Evolutionary conservation across 31 red algal genomes (phyloP).

Genomic region (Odonthalia washingtoniensis): DNA sequence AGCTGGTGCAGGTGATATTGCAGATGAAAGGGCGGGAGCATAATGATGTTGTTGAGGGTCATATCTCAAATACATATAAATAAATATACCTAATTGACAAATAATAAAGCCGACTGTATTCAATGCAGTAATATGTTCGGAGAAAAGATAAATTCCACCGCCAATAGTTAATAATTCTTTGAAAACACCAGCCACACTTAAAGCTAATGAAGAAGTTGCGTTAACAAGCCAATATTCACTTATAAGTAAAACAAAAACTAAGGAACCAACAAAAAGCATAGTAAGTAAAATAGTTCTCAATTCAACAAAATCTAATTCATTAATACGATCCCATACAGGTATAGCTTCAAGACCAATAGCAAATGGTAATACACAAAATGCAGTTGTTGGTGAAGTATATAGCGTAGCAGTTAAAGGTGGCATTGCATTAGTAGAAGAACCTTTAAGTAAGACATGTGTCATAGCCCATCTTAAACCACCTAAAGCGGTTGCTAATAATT

Average conservation of each 20-base stretch:
- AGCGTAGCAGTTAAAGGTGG: slow-evolving; percentile 84
- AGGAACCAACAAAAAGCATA: slow-evolving; percentile 67
- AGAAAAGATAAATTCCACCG: slow-evolving; percentile 87
- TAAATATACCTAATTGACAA: slow-evolving; percentile 84
- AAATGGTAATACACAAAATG: slow-evolving; percentile 86
- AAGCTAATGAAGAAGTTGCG: slow-evolving; percentile 88
- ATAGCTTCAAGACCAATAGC: slow-evolving; percentile 75
- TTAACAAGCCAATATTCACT: slow-evolving; percentile 97
- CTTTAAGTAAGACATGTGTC: slow-evolving; percentile 82
- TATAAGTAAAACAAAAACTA: slow-evolving; percentile 91
- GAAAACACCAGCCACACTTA: slow-evolving; percentile 96
- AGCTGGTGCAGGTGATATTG: neutral
- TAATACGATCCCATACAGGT: slow-evolving; percentile 19
- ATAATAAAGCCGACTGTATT: slow-evolving; percentile 88
- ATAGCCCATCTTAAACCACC: slow-evolving; percentile 97
- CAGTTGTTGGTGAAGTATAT: slow-evolving; percentile 92
- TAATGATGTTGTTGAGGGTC: neutral
- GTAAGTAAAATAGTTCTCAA: slow-evolving; percentile 45
- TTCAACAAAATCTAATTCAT: slow-evolving; percentile 29
- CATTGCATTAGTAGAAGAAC: slow-evolving; percentile 44
- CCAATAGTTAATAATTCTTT: slow-evolving; percentile 96
- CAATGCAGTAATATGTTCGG: slow-evolving; percentile 66
- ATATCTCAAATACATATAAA: slow-evolving; percentile 70
- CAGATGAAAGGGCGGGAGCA: too few species aligned
- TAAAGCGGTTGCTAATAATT: slow-evolving; percentile 81